A percentile compares a stretch with the other conserved stretches of the same genome.
These are phyloP conservation scores for Hirsutella thompsonii DNA, from an alignment of 2,329 filamentous ascomycete genomes.

Conservation along the genomic window DNA sequence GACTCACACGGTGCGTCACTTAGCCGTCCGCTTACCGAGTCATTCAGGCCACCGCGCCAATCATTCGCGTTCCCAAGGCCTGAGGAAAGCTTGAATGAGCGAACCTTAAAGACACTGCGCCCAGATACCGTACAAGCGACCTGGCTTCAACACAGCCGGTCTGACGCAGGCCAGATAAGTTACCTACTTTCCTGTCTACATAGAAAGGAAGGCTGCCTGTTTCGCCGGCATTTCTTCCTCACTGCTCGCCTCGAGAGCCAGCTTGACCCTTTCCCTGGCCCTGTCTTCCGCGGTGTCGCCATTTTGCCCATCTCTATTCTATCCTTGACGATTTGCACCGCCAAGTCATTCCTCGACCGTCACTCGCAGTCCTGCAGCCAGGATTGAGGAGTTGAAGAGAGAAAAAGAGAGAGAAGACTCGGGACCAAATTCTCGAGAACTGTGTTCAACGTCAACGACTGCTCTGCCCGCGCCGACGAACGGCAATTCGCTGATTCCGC, in stretches of 20 bases:
- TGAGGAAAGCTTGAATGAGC: neutral
- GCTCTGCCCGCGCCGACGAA: too few species aligned
- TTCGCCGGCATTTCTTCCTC: too few species aligned
- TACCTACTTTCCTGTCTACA: too few species aligned
- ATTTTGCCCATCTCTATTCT: neutral
- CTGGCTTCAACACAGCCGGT: neutral
- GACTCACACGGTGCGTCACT: conserved; percentile 2
- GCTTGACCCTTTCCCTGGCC: neutral
- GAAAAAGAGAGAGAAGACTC: too few species aligned
- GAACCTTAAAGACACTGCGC: neutral
- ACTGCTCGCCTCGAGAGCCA: too few species aligned
- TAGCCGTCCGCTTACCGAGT: neutral
- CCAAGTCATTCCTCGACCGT: too few species aligned
- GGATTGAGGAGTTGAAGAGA: too few species aligned
- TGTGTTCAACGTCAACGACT: too few species aligned
- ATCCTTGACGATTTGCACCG: neutral
- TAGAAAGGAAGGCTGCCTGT: too few species aligned
- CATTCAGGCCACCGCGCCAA: neutral
- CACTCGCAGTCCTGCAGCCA: too few species aligned
- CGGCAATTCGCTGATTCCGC: too few species aligned
- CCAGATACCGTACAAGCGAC: neutral
- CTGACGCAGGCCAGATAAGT: neutral
- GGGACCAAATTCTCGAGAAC: too few species aligned
- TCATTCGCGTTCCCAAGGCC: neutral
- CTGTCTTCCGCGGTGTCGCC: neutral